Conservation (phyloP, 2,329 filamentous ascomycete genomes). For the Bipolaris zeicola region DNA sequence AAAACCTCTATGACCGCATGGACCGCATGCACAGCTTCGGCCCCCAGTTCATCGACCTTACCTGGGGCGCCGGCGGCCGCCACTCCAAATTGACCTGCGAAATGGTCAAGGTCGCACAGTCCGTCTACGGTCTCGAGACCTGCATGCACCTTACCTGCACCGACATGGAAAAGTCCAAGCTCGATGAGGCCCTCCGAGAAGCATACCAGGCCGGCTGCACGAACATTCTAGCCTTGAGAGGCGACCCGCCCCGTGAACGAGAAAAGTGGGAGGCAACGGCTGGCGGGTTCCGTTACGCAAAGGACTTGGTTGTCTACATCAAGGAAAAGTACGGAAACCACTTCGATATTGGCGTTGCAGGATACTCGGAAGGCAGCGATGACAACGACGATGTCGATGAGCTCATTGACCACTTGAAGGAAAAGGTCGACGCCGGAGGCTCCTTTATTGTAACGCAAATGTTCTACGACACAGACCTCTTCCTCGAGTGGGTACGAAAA, state of each 20-base stretch:
- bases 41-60: slow-evolving; percentile 96
- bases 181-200: slow-evolving; percentile 83
- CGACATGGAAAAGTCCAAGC: slow-evolving; percentile 92
- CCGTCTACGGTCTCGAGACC: slow-evolving; percentile 93
- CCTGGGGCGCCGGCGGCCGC: slow-evolving; percentile 94
- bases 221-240: slow-evolving; percentile 92
- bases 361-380: slow-evolving; percentile 94
- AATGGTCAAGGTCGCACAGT: slow-evolving; percentile 96
- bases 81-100: slow-evolving; percentile 92
- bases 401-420: slow-evolving; percentile 89
- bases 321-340: slow-evolving; percentile 79
- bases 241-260: slow-evolving; percentile 90
- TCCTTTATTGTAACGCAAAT: slow-evolving; percentile 98
- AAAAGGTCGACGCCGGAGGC: slow-evolving; percentile 93
- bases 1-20: slow-evolving; percentile 99
- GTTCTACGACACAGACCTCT: slow-evolving; percentile 98
- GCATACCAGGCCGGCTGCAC: slow-evolving; percentile 96
- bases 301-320: slow-evolving; percentile 87
- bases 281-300: slow-evolving; percentile 87
- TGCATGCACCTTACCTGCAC: slow-evolving; percentile 99
- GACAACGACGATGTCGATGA: slow-evolving; percentile 86
- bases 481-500: slow-evolving; percentile 86
- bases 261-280: slow-evolving; percentile 92
- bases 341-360: slow-evolving; percentile 97
- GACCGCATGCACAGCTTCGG: slow-evolving; percentile 97